These are phyloP conservation scores for Carex littledalei DNA, from an alignment of 176 grass and related monocot species.

Conservation along the genomic window DNA sequence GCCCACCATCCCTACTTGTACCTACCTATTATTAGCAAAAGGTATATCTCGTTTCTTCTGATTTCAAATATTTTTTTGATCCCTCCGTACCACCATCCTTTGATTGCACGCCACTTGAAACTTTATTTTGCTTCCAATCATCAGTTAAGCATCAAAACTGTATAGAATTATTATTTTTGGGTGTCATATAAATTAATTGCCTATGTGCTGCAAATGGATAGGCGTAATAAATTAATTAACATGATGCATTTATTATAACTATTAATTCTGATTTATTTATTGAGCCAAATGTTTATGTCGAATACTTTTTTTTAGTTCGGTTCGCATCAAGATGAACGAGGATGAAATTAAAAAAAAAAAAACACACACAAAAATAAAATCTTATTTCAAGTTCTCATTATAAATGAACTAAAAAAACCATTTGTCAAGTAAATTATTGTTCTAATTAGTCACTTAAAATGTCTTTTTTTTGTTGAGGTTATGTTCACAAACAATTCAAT, in stretches of 20 bases:
- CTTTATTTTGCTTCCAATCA: slow-evolving; percentile 13
- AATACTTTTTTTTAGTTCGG: background rate
- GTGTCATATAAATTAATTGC: background rate
- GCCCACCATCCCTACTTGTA: slow-evolving; percentile 14
- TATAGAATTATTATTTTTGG: background rate
- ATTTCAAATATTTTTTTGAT: background rate
- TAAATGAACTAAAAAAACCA: background rate
- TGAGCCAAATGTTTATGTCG: background rate
- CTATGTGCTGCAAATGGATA: background rate
- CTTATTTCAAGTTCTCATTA: background rate
- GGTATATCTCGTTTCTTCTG: slow-evolving; percentile 12
- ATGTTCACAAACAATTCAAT: background rate
- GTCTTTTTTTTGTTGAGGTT: background rate
- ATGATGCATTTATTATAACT: background rate
- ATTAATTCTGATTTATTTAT: background rate
- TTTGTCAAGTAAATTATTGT: background rate
- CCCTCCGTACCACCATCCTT: background rate
- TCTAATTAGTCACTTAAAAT: background rate
- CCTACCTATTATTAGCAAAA: slow-evolving; percentile 16
- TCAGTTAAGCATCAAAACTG: slow-evolving; percentile 5
- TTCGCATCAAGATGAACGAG: background rate
- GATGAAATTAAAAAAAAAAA: background rate
- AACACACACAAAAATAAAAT: background rate
- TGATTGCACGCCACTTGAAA: slow-evolving; percentile 8
- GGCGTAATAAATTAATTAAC: slow-evolving; percentile 5